Base-by-base conservation (phyloP, 176 grass and related monocot genomes). In the Canna indica region DNA sequence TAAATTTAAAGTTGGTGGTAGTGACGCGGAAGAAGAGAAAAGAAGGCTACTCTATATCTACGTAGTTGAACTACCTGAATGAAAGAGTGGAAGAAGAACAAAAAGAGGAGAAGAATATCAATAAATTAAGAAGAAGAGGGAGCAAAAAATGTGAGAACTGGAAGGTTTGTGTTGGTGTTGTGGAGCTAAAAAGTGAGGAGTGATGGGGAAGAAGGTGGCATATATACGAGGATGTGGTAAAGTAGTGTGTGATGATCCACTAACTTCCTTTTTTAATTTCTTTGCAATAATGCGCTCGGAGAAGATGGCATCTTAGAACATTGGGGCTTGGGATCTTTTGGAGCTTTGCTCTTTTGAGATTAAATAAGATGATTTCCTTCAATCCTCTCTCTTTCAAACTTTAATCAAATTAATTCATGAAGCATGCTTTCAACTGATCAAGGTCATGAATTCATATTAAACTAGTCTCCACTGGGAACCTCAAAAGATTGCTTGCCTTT, bases 261-360 rank as follows among this genome's bases (percentile, higher is more conserved):
- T 57, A 39, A 57, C 47, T 38, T 38, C 41, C 2, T 44, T 44
- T 11, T 44, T 44, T 44, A 44, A 10, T 44, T 36, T 73, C 33
- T 54, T 10, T 10, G 33, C 5, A 44, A 44, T 73, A 73, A 73
- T 57, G 70, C 4, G 20, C 28, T 73, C 18, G 48, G 31, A 73
- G 48, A 20, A 17, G 48, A 58, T 58, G 50, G 70, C 70, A 73
- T 73, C 70, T 73, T 58, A 16, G 30, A 50, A 42, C 50, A 54
- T 54, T 54, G 4, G 50, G 50, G 50, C n/a, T 54, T 54, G 50
- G 50, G 50, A 3, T 54, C 15, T 6, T 16, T 18, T 18, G 47
- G 47, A 52, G 50, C 22, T 54, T 20, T 54, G 20, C 4, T 54
- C 50, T 54, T n/a, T 24, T 24, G 7, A n/a, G 50, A 54, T 54